Evolutionary conservation across 192 early-diverging fungal species (phyloP), one percentile per base, ranked within the genome.

Genomic region (Backusella australiensis): DNA sequence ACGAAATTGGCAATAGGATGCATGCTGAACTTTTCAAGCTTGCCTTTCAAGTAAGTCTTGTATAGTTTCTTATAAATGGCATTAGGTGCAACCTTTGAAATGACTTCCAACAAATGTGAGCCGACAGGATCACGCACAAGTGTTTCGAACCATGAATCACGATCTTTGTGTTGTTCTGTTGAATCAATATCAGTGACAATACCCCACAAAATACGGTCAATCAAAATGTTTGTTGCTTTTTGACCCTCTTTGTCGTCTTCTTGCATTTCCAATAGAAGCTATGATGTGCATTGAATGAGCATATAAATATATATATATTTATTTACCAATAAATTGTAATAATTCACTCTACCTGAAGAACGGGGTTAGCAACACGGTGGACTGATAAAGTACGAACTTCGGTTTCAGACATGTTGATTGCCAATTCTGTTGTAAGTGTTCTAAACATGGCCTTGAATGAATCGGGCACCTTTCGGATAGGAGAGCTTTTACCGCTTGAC

Each of bases 1-100:
- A 96, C 94, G 84, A 95, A 95, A 79, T 96, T 96, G 77, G 92
- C 86, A 21, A 90, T 85, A 34, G 90, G 91, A 77, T 95, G 88
- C 42, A 81, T 74, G 53, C 90, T 90, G 34, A 94, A 86, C 65
- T 89, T 85, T 53, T 84, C 80, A 19, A 95, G 78, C 34, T 86
- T 85, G 17, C 78, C 80, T 35, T 89, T 84, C 75, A 96, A 91
- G 79, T 93, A 91, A 12, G 82, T 84, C 7, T 75, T 81, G 78
- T 91, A 94, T 15, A 95, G 78, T 35, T 85, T 81, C 71, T 90
- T 90, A 81, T 89, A 92, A 21, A 90, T 71, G 12, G 72, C 68
- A 17, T 86, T 73, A 7, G 86, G 85, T 29, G 82, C 83, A n/a
- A 87, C 81, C 72, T 89, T 80, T 26, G 89, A 67, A 72, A 96